These are phyloP conservation scores for Withania somnifera DNA, from an alignment of 305 asterid species.

Conservation along the genomic window DNA sequence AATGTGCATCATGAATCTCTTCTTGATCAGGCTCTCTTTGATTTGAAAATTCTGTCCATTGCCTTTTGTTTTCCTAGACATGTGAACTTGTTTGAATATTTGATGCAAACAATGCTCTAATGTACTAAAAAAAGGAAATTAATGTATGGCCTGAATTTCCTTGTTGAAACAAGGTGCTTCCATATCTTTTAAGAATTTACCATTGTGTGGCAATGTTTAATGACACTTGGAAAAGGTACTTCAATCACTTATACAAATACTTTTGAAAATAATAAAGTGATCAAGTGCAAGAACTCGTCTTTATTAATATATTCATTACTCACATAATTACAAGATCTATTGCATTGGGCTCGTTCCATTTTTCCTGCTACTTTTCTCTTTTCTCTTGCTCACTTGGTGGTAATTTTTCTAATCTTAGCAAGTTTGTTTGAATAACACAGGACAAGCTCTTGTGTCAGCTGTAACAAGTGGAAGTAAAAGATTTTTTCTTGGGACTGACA, in stretches of 20 bases:
- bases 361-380: neutral
- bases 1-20: neutral
- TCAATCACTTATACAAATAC: neutral
- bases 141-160: neutral
- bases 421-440: constrained; percentile 17
- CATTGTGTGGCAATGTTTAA: neutral
- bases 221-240: neutral
- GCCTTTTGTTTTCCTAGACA: neutral
- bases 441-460: constrained; percentile 74
- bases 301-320: neutral
- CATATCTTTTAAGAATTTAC: neutral
- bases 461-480: constrained; percentile 80
- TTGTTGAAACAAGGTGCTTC: neutral
- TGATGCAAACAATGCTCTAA: neutral
- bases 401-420: neutral
- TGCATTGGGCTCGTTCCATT: neutral
- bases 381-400: neutral
- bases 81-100: neutral
- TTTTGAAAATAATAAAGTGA: neutral
- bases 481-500: constrained; percentile 84
- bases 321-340: neutral
- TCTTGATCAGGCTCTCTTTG: neutral
- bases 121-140: neutral
- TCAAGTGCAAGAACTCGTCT: neutral
- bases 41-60: neutral